phyloP scores from a whole-genome alignment of 1,139 yeast genomes.

The Magnusiomyces fungicola region DNA sequence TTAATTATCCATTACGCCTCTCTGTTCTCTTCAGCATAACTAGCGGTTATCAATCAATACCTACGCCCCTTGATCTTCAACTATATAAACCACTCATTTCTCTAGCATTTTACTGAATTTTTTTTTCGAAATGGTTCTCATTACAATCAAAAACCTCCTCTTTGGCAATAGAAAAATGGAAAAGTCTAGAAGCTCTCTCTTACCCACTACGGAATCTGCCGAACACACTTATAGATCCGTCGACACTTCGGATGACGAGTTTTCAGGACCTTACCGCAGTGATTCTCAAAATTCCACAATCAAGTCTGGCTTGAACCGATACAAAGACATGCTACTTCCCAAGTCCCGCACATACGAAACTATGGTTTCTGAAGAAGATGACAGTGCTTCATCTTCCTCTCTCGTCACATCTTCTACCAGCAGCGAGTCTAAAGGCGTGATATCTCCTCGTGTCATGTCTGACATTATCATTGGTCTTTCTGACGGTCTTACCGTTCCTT shows the following conservation, averaged over 20 bases:
- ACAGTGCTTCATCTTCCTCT: neutral
- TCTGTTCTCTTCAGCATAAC: too few species aligned
- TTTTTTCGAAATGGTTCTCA: constrained; percentile 26
- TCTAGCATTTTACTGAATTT: neutral
- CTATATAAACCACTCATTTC: neutral
- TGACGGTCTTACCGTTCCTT: constrained; percentile 79
- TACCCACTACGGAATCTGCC: neutral
- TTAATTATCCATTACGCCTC: too few species aligned
- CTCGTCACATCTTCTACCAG: constrained; percentile 12
- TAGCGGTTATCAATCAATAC: too few species aligned
- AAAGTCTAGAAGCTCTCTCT: neutral
- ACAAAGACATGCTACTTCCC: constrained; percentile 27
- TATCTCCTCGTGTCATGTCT: constrained; percentile 57
- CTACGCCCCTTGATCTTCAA: neutral
- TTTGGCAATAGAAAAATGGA: constrained; percentile 19
- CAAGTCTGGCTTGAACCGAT: constrained; percentile 10
- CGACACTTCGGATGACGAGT: neutral
- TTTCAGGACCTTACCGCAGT: neutral
- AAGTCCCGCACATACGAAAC: constrained; percentile 23
- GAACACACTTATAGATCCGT: neutral
- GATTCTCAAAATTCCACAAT: neutral
- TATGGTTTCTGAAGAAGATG: constrained; percentile 13
- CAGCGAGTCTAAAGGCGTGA: constrained; percentile 17
- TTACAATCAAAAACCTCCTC: constrained; percentile 28
- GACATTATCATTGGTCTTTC: constrained; percentile 73